These are phyloP conservation scores for Periconia sp. DNA, from an alignment of 2,329 filamentous ascomycete species.

Conservation along the genomic window DNA sequence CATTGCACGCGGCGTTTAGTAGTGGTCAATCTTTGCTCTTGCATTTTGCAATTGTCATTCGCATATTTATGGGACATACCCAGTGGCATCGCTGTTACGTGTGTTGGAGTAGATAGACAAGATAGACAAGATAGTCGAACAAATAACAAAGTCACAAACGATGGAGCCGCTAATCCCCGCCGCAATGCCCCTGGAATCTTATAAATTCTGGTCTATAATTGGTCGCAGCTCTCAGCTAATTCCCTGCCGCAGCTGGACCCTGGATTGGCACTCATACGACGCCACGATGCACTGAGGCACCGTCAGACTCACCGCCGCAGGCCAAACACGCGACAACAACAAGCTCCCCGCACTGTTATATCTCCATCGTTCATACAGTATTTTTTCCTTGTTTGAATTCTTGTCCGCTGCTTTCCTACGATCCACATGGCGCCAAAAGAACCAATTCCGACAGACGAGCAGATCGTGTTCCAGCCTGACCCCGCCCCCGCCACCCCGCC, in stretches of 20 bases:
- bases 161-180: too few species aligned
- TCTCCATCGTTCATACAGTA: constrained; percentile 2
- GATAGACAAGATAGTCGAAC: too few species aligned
- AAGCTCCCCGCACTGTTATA: constrained; percentile 1
- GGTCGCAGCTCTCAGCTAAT: constrained; percentile 17
- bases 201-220: constrained; percentile 27
- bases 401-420: neutral
- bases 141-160: too few species aligned
- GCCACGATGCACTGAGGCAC: constrained; percentile 13
- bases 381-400: neutral
- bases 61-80: too few species aligned
- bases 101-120: too few species aligned
- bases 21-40: too few species aligned
- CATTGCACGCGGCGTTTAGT: too few species aligned
- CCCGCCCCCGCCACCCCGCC: constrained; percentile 58
- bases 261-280: constrained; percentile 20
- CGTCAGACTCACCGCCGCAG: constrained; percentile 30
- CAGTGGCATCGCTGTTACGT: too few species aligned
- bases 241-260: constrained; percentile 32
- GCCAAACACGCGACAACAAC: constrained; percentile 21
- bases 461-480: constrained; percentile 50
- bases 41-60: too few species aligned
- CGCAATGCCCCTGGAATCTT: constrained; percentile 23
- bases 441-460: constrained; percentile 37
- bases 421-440: constrained; percentile 32